phyloP scores from a whole-genome alignment of 768 basidiomycete genomes.

The Leccinellum rugosiceps region DNA sequence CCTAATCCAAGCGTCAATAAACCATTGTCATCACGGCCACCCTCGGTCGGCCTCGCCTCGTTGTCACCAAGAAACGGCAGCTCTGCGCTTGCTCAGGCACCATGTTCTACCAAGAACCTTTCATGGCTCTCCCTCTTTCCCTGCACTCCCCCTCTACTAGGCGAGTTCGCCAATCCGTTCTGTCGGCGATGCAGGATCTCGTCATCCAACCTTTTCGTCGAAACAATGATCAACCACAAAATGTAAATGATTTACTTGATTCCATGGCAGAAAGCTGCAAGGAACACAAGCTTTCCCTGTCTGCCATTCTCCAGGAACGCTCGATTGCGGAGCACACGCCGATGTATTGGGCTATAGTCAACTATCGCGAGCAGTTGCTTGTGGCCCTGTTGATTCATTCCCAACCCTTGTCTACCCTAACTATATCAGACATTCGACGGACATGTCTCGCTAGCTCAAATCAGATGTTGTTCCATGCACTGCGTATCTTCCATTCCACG shows the following conservation, averaged over 20 bases:
- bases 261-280: conserved; percentile 61
- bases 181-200: conserved; percentile 52
- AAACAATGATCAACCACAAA: neutral
- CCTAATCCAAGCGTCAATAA: neutral
- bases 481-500: conserved; percentile 26
- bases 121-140: conserved; percentile 32
- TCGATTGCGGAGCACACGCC: conserved; percentile 26
- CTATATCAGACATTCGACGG: conserved; percentile 59
- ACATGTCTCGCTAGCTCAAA: conserved; percentile 50
- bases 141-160: conserved; percentile 31
- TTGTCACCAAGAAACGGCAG: neutral
- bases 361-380: conserved; percentile 40
- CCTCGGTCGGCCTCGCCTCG: neutral
- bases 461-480: conserved; percentile 27
- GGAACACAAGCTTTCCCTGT: conserved; percentile 43
- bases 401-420: conserved; percentile 35
- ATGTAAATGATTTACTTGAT: conserved; percentile 44
- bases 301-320: conserved; percentile 26
- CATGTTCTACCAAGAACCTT: conserved; percentile 2
- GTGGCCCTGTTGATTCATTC: conserved; percentile 54
- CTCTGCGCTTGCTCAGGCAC: neutral
- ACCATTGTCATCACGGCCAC: neutral
- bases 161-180: conserved; percentile 50
- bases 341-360: conserved; percentile 31
- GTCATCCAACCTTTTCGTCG: conserved; percentile 25